Conservation (phyloP, 2,329 filamentous ascomycete genomes). For the Trichocomaceae sp. region DNA sequence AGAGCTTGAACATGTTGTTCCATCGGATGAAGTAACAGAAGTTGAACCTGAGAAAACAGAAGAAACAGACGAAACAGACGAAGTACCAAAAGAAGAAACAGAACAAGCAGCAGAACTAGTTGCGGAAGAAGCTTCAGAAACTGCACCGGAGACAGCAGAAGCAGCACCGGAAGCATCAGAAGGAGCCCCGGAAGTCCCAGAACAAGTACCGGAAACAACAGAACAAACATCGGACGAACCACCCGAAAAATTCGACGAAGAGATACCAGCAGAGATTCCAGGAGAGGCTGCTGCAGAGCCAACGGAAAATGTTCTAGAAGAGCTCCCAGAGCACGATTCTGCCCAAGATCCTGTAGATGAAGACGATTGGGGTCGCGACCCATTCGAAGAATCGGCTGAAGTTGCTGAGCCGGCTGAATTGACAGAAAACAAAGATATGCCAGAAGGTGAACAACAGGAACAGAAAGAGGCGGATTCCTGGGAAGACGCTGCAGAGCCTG, state of each 20-base stretch:
- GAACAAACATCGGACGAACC: no score
- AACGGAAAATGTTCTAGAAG: no score
- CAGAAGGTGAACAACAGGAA: no score
- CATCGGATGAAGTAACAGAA: background rate
- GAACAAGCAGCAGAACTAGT: background rate
- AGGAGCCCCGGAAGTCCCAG: background rate
- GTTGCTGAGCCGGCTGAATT: background rate
- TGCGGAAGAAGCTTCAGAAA: background rate
- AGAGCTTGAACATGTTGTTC: background rate
- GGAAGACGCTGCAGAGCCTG: no score
- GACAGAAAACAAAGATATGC: no score
- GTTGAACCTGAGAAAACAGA: background rate
- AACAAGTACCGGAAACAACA: background rate
- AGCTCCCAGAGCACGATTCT: no score
- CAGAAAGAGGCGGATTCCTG: no score
- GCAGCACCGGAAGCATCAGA: background rate
- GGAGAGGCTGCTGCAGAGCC: no score
- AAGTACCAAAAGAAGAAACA: background rate
- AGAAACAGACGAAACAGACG: background rate
- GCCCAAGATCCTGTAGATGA: background rate
- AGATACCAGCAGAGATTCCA: no score
- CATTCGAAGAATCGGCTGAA: background rate
- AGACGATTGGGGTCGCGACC: constrained; percentile 1
- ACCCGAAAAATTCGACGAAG: no score
- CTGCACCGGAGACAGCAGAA: background rate